These are phyloP conservation scores for Torulaspora gathmanii DNA, from an alignment of 805 yeast genomes.

Conservation along the genomic window DNA sequence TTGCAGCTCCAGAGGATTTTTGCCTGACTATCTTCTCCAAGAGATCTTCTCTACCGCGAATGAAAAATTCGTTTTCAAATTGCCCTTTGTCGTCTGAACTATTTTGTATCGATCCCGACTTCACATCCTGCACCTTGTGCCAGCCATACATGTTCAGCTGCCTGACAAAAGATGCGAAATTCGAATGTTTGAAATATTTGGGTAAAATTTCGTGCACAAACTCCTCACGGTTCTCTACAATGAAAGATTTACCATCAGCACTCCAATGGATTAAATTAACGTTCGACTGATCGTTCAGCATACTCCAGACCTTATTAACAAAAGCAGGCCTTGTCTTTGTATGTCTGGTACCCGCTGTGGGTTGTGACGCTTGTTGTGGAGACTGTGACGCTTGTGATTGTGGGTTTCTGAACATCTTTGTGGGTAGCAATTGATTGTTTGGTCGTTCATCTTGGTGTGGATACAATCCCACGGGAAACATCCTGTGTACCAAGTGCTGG, in stretches of 20 bases:
- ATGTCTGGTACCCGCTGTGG: constrained; percentile 14
- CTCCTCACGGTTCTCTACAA: constrained; percentile 72
- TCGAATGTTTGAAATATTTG: constrained; percentile 88
- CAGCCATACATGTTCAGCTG: constrained; percentile 98
- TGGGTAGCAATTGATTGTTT: constrained; percentile 16
- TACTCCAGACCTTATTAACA: constrained; percentile 89
- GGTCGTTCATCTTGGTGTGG: constrained; percentile 6
- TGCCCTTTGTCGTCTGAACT: constrained; percentile 79
- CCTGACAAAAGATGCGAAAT: constrained; percentile 92
- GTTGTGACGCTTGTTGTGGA: constrained; percentile 7
- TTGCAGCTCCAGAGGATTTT: constrained; percentile 29
- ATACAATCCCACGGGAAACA: constrained; percentile 17
- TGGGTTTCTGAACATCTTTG: constrained; percentile 13
- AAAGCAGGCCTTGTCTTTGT: constrained; percentile 74
- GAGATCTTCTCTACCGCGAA: constrained; percentile 73
- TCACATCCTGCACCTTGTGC: constrained; percentile 96
- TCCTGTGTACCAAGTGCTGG: constrained; percentile 17
- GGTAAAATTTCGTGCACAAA: constrained; percentile 85
- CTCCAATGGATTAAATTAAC: constrained; percentile 75
- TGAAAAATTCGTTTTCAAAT: constrained; percentile 78
- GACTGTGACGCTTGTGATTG: constrained; percentile 1
- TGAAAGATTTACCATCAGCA: constrained; percentile 78
- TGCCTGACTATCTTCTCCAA: constrained; percentile 83
- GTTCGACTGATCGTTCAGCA: constrained; percentile 82
- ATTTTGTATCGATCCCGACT: constrained; percentile 59